Conservation (phyloP, 2,329 filamentous ascomycete species). For the Aspergillus vadensis region DNA sequence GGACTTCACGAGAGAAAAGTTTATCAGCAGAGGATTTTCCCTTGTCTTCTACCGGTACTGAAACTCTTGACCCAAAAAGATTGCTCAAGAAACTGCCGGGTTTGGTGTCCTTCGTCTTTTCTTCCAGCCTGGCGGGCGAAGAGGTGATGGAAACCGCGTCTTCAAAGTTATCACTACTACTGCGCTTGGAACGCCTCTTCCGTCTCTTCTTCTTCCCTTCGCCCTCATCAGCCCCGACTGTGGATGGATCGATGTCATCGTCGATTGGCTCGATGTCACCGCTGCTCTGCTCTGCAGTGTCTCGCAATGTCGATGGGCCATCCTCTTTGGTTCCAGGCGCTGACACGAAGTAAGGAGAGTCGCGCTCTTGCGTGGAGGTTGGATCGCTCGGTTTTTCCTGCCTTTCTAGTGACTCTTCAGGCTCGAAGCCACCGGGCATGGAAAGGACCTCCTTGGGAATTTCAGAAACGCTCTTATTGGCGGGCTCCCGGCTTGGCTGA, state of each 20-base stretch:
- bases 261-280: slow-evolving; percentile 26
- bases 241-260: slow-evolving; percentile 9
- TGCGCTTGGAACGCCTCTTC: slow-evolving; percentile 32
- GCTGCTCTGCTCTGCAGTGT: slow-evolving; percentile 24
- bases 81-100: slow-evolving; percentile 39
- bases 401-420: slow-evolving; percentile 12
- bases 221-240: slow-evolving; percentile 18
- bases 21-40: slow-evolving; percentile 33
- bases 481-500: not conserved
- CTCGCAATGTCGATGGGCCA: slow-evolving; percentile 18
- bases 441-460: slow-evolving; percentile 28
- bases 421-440: slow-evolving; percentile 38
- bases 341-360: slow-evolving; percentile 26
- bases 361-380: not conserved
- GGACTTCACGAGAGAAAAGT: slow-evolving; percentile 32
- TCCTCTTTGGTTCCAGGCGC: slow-evolving; percentile 16
- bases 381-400: slow-evolving; percentile 1
- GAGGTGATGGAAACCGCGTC: slow-evolving; percentile 40
- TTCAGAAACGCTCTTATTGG: slow-evolving; percentile 11
- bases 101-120: slow-evolving; percentile 37
- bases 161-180: slow-evolving; percentile 34
- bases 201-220: slow-evolving; percentile 30
- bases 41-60: slow-evolving; percentile 30
- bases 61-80: slow-evolving; percentile 42
- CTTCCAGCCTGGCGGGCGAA: slow-evolving; percentile 34